A percentile compares a stretch with the other conserved stretches of the same genome.
These are phyloP conservation scores for Jacaranda mimosifolia DNA, from an alignment of 257 asterid genomes.

Conservation along the genomic window DNA sequence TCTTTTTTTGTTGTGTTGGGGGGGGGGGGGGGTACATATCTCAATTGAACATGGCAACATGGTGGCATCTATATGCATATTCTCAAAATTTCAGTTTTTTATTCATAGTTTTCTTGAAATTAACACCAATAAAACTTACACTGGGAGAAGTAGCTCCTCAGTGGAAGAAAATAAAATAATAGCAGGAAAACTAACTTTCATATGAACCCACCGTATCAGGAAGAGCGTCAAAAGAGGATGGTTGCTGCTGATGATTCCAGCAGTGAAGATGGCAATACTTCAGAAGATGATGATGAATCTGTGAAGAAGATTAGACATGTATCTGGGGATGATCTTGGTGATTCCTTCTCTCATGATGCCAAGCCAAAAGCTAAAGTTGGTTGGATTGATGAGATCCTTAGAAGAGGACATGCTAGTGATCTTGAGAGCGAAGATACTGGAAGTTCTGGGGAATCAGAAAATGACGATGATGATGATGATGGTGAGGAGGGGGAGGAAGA, in stretches of 20 bases:
- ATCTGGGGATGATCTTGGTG: conserved; percentile 98
- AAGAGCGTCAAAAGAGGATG: conserved; percentile 92
- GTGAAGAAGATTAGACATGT: conserved; percentile 49
- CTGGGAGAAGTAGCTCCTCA: conserved; percentile 2
- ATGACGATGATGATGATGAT: conserved; percentile 50
- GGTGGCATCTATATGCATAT: background rate
- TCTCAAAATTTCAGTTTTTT: no score
- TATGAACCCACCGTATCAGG: conserved; percentile 56
- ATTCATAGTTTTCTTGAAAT: background rate
- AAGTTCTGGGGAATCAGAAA: conserved; percentile 57
- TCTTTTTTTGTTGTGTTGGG: no score
- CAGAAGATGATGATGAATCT: conserved; percentile 60
- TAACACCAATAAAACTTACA: background rate
- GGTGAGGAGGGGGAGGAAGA: conserved; percentile 56
- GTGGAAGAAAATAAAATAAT: conserved; percentile 15
- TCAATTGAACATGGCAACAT: background rate
- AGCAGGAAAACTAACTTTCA: conserved; percentile 29
- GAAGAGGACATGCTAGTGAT: conserved; percentile 45
- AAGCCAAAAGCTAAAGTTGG: conserved; percentile 51
- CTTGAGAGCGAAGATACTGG: conserved; percentile 53
- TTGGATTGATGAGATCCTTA: conserved; percentile 69
- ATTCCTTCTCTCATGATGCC: conserved; percentile 68
- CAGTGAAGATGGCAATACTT: conserved; percentile 65
- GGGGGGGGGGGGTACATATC: no score
- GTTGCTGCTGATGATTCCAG: conserved; percentile 69